Base-by-base conservation (phyloP, 495 filamentous ascomycete species). In the Paragyromitra xinjiangensis region DNA sequence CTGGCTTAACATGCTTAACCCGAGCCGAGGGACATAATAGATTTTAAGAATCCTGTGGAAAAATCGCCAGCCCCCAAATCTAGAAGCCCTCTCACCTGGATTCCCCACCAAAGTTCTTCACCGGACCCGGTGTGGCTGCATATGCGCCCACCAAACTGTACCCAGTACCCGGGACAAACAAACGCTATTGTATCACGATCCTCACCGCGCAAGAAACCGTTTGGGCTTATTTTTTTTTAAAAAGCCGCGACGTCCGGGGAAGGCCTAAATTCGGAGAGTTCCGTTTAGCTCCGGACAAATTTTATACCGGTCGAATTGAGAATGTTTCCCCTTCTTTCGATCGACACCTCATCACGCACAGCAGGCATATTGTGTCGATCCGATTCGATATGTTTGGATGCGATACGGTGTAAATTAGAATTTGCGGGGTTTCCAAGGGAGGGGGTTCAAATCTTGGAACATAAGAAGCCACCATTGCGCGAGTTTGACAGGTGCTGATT, bases 281-380 rank as follows among this genome's bases (percentile, higher is more conserved):
- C 26, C 63, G 16, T 66, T 61, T 48, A 39, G 37, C 67, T 66
- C 48, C 62, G 71, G 39, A 7, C 40, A 40, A 45, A 45, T 50
- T 70, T 48, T 14, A 24, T 19, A 56, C 50, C 61, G 37, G 70
- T 56, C 63, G 40, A 56, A 45, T 58, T 26, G 70, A 12, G 22
- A 65, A 65, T 65, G 14, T 34, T 51, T 14, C 53, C 53, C 16
- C 63, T 26, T 65, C 53, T 40, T 72, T 44, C 62, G 71, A 73
- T 67, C 71, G 53, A 67, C 71, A 73, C 62, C 62, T 66, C 71
- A 73, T 67, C 71, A 73, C 62, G 40, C 71, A 65, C 69, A 53
- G 19, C 12, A 58, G 26, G 37, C 51, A 63, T 61, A 42, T 19
- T 45, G 45, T 24, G 53, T 66, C 44, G 71, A 73, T 73, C 64